Conservation (phyloP, 768 basidiomycete species). For the Exidia glandulosa region DNA sequence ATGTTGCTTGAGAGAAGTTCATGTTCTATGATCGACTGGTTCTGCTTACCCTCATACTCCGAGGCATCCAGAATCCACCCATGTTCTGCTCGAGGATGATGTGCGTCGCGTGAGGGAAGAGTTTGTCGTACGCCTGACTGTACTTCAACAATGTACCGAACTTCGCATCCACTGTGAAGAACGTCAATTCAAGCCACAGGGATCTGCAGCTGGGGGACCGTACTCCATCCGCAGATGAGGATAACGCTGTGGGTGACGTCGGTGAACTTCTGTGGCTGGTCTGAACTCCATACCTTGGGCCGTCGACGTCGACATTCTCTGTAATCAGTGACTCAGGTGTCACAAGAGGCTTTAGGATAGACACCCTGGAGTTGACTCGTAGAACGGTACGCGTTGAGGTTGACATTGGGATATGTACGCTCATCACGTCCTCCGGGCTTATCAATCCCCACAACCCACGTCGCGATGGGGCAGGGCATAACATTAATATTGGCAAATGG, state of each 20-base stretch:
- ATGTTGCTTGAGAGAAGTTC: background rate
- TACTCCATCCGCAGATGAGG: background rate
- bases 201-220: background rate
- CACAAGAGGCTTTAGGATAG: no score
- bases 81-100: background rate
- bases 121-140: background rate
- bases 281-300: no score
- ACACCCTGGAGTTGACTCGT: no score
- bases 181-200: background rate
- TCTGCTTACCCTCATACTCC: background rate
- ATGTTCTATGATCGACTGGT: background rate
- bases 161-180: background rate
- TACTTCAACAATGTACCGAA: background rate
- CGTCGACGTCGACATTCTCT: no score
- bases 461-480: no score
- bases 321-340: no score
- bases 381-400: no score
- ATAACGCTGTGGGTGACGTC: background rate
- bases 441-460: no score
- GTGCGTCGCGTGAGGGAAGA: background rate
- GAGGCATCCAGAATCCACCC: background rate
- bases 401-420: no score
- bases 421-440: no score
- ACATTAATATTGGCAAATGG: no score
- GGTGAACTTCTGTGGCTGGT: no score